Evolutionary conservation across 2,329 filamentous ascomycete species (phyloP).

Genomic region (Xylaria arbuscula): DNA sequence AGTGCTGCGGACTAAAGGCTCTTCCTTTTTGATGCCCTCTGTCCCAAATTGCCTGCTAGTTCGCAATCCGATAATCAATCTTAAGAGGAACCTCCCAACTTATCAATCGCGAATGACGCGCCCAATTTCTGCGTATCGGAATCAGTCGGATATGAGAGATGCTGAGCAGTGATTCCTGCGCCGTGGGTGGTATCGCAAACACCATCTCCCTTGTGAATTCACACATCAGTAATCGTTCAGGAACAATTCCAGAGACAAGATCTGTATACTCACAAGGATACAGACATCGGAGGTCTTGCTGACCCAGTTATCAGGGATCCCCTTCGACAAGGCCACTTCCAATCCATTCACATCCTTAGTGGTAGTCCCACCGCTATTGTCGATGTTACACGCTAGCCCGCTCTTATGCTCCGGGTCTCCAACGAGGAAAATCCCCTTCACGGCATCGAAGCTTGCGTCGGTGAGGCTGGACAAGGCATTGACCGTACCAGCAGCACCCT

Average conservation of each 20-base stretch:
- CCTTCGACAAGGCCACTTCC: not conserved
- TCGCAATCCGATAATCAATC: not conserved
- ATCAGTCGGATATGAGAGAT: slow-evolving; percentile 23
- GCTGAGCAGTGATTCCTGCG: slow-evolving; percentile 10
- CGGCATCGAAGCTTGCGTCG: slow-evolving; percentile 24
- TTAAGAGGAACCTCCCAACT: slow-evolving; percentile 14
- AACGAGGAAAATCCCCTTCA: slow-evolving; percentile 35
- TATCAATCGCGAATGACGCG: slow-evolving; percentile 13
- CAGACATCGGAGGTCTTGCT: slow-evolving; percentile 30
- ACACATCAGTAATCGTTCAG: not conserved
- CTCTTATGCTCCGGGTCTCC: slow-evolving; percentile 26
- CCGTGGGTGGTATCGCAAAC: slow-evolving; percentile 28
- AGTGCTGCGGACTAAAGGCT: no score
- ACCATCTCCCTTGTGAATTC: slow-evolving; percentile 27
- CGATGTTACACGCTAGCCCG: slow-evolving; percentile 28
- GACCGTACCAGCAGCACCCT: slow-evolving; percentile 29
- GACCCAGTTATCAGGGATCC: slow-evolving; percentile 24
- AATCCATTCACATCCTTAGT: slow-evolving; percentile 25
- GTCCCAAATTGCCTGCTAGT: no score
- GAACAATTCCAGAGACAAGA: not conserved
- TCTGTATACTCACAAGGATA: slow-evolving; percentile 25
- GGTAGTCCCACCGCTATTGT: slow-evolving; percentile 27
- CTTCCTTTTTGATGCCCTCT: no score
- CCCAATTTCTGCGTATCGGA: slow-evolving; percentile 25
- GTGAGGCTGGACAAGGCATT: slow-evolving; percentile 24